Conservation (phyloP, 805 yeast species). For the Hanseniaspora valbyensis region DNA sequence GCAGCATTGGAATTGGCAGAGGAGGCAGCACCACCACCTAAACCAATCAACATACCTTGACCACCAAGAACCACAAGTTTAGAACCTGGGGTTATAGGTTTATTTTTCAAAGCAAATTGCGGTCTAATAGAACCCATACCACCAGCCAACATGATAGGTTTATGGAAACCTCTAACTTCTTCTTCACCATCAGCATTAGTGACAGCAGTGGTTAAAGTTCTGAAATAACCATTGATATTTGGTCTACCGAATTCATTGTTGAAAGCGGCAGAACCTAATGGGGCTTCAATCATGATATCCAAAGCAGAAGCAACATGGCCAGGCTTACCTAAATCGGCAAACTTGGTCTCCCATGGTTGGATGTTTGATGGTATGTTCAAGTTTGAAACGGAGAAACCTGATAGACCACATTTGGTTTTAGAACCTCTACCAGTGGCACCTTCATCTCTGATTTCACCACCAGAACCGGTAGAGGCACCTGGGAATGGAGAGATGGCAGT, state of each 20-base stretch:
- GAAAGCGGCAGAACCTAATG: constrained; percentile 94
- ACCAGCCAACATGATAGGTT: constrained; percentile 99
- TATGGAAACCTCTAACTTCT: constrained; percentile 91
- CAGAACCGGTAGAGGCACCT: constrained; percentile 99
- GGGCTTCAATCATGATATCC: constrained; percentile 95
- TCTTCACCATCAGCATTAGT: constrained; percentile 34
- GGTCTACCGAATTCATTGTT: constrained; percentile 99
- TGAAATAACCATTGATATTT: constrained; percentile 88
- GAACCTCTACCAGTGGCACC: constrained; percentile 99
- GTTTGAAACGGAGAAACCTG: constrained; percentile 89
- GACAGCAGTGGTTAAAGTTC: constrained; percentile 81
- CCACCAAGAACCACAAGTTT: constrained; percentile 92
- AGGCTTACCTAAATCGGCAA: constrained; percentile 68
- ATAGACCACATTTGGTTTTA: constrained; percentile 87
- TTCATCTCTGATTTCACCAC: constrained; percentile 99
- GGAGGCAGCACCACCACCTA: constrained; percentile 99
- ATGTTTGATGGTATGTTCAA: constrained; percentile 68
- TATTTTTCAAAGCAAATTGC: constrained; percentile 75
- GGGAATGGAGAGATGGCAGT: constrained; percentile 98
- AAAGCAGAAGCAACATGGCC: constrained; percentile 82
- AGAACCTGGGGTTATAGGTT: constrained; percentile 83
- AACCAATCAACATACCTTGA: constrained; percentile 92
- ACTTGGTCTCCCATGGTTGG: constrained; percentile 84
- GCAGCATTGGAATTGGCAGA: constrained; percentile 94
- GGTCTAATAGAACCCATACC: constrained; percentile 97